Evolutionary conservation across 352 stramenopile genomes (phyloP), one percentile per base, ranked within the genome.

Genomic region (Bremia lactucae): DNA sequence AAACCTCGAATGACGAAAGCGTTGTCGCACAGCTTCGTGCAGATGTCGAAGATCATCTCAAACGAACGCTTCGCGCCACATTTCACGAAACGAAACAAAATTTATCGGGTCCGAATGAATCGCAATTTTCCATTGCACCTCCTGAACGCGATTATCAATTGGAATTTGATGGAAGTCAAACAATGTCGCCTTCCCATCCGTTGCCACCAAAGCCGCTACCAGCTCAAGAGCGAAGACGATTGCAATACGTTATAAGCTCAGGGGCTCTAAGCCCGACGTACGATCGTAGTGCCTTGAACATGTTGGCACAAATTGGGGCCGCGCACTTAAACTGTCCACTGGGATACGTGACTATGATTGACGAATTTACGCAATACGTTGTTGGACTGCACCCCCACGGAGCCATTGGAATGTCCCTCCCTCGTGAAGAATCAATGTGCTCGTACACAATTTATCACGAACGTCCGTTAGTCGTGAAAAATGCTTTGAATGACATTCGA

Each of bases 361-460:
- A 80, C 45, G 55, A 68, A 35, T 60, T 42, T 2, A 68, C 63
- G 14, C 72, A 78, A 49, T 65, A 65, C 46, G 54, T 64, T 9
- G 65, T 80, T 3, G 71, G 67, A 18, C 46, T 65, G 7, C 45
- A 65, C 14, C 56, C 56, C 40, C 46, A 29, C 8, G 47, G 42
- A 6, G 47, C 51, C 9, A 65, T 65, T 16, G 46, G 46, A 6
- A 55, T 58, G 51, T 62, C 51, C 5, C 50, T 65, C 42, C 54
- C 61, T 18, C 59, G 69, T 13, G 55, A 82, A 24, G 67, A 82
- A 38, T 72, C 66, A 49, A 69, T 82, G 46, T 85, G 72, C 46
- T 58, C 63, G 40, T 71, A 80, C 52, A 74, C 49, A 2, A 47
- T 77, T 22, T 85, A 83, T 58, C 67, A 72, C 19, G 69, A 85